A percentile compares a stretch with the other conserved stretches of the same genome.
These are phyloP conservation scores for Aspergillus hancockii DNA, from an alignment of 495 filamentous ascomycete genomes.

Conservation along the genomic window DNA sequence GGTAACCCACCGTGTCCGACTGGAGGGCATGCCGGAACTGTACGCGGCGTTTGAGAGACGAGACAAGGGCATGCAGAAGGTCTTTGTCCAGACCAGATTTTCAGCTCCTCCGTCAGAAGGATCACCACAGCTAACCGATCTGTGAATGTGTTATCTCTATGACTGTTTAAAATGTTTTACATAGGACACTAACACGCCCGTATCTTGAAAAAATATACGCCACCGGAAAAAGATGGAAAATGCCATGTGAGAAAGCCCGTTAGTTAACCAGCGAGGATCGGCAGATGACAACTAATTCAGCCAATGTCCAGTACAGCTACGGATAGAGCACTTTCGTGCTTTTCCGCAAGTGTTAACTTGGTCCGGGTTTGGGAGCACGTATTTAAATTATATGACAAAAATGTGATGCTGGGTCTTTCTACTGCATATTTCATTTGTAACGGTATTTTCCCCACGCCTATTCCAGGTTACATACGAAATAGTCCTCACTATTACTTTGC, in stretches of 20 bases:
- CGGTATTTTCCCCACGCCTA: background rate
- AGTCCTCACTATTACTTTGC: background rate
- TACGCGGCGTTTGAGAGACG: slow-evolving; percentile 72
- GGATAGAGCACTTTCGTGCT: background rate
- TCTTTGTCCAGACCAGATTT: slow-evolving; percentile 68
- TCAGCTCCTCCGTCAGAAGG: slow-evolving; percentile 57
- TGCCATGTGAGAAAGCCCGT: background rate
- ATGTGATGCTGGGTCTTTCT: background rate
- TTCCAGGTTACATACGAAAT: background rate
- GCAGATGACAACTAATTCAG: background rate
- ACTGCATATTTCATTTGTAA: background rate
- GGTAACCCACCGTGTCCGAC: slow-evolving; percentile 71
- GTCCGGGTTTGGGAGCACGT: background rate
- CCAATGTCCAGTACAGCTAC: background rate
- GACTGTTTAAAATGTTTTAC: background rate
- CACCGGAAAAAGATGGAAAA: background rate
- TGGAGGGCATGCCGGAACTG: slow-evolving; percentile 73
- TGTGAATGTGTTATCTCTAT: slow-evolving; percentile 7
- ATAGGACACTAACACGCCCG: background rate
- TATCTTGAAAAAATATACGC: background rate
- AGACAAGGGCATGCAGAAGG: slow-evolving; percentile 69
- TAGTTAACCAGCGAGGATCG: background rate
- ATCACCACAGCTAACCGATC: slow-evolving; percentile 50
- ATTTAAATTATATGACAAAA: background rate
- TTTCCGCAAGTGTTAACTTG: background rate